These are phyloP conservation scores for Dictyostelium citrinum DNA, from an alignment of 78 protist genomes.

Conservation along the genomic window DNA sequence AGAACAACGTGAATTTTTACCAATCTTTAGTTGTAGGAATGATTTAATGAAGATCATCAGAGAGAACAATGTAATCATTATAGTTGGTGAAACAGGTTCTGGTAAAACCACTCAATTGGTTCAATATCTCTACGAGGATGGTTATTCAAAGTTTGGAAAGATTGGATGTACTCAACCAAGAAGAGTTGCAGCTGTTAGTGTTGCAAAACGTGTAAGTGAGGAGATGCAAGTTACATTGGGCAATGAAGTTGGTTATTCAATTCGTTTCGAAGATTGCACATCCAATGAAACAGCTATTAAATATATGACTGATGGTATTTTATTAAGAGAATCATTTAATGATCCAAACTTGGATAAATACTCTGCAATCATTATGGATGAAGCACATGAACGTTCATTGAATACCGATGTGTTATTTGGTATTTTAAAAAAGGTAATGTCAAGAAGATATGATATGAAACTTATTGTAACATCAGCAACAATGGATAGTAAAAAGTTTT, in stretches of 20 bases:
- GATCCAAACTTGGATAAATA: slow-evolving; percentile 91
- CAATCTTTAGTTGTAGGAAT: slow-evolving; percentile 87
- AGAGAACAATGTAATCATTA: slow-evolving; percentile 83
- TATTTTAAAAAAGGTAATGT: slow-evolving; percentile 79
- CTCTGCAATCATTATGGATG: slow-evolving; percentile 96
- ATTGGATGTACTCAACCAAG: slow-evolving; percentile 99
- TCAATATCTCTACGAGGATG: slow-evolving; percentile 96
- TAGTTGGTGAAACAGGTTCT: slow-evolving; percentile 98
- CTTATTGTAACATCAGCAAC: slow-evolving; percentile 99
- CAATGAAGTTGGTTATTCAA: slow-evolving; percentile 89
- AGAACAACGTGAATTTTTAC: slow-evolving; percentile 96
- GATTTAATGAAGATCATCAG: slow-evolving; percentile 90
- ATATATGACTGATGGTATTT: slow-evolving; percentile 98
- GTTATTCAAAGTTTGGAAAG: slow-evolving; percentile 86
- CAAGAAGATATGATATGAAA: slow-evolving; percentile 93
- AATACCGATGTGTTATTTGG: slow-evolving; percentile 98
- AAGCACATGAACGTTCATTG: slow-evolving; percentile 99
- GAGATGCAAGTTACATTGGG: slow-evolving; percentile 91
- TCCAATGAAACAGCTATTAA: slow-evolving; percentile 87
- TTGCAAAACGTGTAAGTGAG: slow-evolving; percentile 97
- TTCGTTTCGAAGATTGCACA: slow-evolving; percentile 96
- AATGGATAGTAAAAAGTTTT: slow-evolving; percentile 97
- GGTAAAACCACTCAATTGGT: slow-evolving; percentile 99
- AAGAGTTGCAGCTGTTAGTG: slow-evolving; percentile 98
- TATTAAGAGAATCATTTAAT: slow-evolving; percentile 93